Evolutionary conservation across 345 rosid species (phyloP), one percentile per base, ranked within the genome.

Genomic region (Pugionium dolabratum): DNA sequence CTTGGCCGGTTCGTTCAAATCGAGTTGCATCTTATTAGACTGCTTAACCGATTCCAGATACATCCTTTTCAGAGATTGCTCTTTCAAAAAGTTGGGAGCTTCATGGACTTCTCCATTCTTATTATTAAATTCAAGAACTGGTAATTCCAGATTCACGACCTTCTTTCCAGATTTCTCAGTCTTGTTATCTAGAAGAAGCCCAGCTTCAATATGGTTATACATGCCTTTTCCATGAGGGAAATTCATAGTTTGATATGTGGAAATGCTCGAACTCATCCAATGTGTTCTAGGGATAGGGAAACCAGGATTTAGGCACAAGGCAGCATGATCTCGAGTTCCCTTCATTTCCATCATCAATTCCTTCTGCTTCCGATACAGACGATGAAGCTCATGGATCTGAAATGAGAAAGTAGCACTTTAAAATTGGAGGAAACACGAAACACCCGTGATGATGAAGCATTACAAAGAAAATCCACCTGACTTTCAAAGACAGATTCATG

Each of bases 331-430:
- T 28, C 34, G 63, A 61, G 11, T 70, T 61, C 25, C 70, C 56
- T 75, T 79, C 72, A 76, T 70, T 77, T 80, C 85, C 66, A 71
- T 79, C 83, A 83, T 80, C 48, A 86, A 37, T 66, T 81, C 83
- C 64, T 59, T 80, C 69, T 86, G 91, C 59, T 76, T 79, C 69
- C 62, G 25, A 70, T 86, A 83, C 53, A 83, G 72, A 59, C 81
- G 81, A 76, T 86, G 91, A 46, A 86, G 91, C 79, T 81, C 83
- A 33, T 45, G 77, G 48, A 86, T 70, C 91, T 86, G 69, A 8
- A 69, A 41, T 29, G 26, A 61, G 43, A 65, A 27, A 7, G 0
- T 26, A 31, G 51, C 59, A 47, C 31, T 28, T 42, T 54, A 27
- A 18, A 56, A 29, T 6, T 4, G n/a, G n/a, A 66, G 5, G 46